A percentile compares a stretch with the other conserved stretches of the same genome.
Conservation (phyloP, 768 basidiomycete genomes). For the Hericium alpestre region DNA sequence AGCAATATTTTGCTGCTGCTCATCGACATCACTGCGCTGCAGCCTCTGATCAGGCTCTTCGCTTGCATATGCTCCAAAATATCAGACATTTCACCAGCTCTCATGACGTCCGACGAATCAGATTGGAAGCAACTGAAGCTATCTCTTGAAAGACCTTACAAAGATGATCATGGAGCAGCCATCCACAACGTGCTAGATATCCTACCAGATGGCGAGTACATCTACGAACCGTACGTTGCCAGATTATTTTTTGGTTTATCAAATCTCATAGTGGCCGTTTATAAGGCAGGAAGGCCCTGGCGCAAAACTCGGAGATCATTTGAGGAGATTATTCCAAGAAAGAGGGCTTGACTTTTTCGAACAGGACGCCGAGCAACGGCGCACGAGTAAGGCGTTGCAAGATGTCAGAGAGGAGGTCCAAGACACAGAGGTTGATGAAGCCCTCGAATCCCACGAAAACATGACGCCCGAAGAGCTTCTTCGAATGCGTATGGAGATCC, state of each 20-base stretch:
- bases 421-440: slow-evolving; percentile 21
- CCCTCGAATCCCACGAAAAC: slow-evolving; percentile 25
- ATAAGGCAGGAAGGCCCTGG: slow-evolving; percentile 38
- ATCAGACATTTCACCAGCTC: neutral
- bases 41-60: neutral
- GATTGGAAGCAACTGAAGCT: slow-evolving; percentile 51
- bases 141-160: slow-evolving; percentile 72
- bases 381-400: slow-evolving; percentile 7
- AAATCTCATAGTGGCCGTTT: neutral
- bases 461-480: slow-evolving; percentile 69
- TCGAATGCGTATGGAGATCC: slow-evolving; percentile 63
- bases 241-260: neutral
- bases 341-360: slow-evolving; percentile 73
- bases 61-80: too few relatives aligned
- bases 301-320: slow-evolving; percentile 49
- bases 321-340: slow-evolving; percentile 62
- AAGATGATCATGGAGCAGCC: slow-evolving; percentile 57
- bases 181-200: slow-evolving; percentile 63
- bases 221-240: slow-evolving; percentile 58
- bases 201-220: slow-evolving; percentile 51
- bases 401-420: slow-evolving; percentile 16
- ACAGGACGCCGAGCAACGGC: slow-evolving; percentile 22
- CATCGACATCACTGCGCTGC: neutral
- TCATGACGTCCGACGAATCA: slow-evolving; percentile 21
- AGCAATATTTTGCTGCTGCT: neutral